Base-by-base conservation (phyloP, 2,329 filamentous ascomycete genomes). In the Aureobasidium leucospermi region DNA sequence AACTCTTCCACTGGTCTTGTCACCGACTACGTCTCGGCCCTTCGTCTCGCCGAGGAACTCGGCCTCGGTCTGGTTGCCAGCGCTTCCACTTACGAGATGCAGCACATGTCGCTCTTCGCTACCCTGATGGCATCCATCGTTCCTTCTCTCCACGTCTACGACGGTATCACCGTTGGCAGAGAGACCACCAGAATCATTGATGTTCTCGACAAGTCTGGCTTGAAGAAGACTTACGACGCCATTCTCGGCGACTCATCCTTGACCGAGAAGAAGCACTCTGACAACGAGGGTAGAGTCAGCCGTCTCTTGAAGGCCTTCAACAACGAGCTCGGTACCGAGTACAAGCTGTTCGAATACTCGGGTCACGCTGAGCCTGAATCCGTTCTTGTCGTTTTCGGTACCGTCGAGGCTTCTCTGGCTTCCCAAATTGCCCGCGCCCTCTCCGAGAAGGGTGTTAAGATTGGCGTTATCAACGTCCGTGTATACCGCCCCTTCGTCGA, bases 401-500 rank as follows among this genome's bases (percentile, higher is more conserved):
- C 90, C 62, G 85, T 92, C 5, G 94, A 99, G 78, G 85, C 89
- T 13, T 91, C 94, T 67, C 78, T 97, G 62, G 85, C 90, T 60
- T 86, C 87, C 65, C 90, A 96, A 75, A 84, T 96, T 57, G 85
- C 90, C 10, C 79, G 80, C 45, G 85, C 86, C 42, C 79, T 97
- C 48, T 83, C 88, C 32, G 81, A 83, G 63, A 82, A 87, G 64
- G 91, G 87, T 64, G 82, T 83, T 70, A 90, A 86, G 76, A 83
- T 96, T 62, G 94, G 94, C 67, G 88, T 93, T 41, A 81, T 99
- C 73, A 93, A 90, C 67, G 93, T 97, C 48, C 88, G 94, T 64
- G 82, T 99, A 59, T 99, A 97, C 79, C 85, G 93, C 45, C 94
- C 94, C 15, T 97, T 99, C 69, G 85, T 94, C 34, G 94, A 99